phyloP scores from a whole-genome alignment of 1,139 yeast genomes.

The Scheffersomyces parashehatae region DNA sequence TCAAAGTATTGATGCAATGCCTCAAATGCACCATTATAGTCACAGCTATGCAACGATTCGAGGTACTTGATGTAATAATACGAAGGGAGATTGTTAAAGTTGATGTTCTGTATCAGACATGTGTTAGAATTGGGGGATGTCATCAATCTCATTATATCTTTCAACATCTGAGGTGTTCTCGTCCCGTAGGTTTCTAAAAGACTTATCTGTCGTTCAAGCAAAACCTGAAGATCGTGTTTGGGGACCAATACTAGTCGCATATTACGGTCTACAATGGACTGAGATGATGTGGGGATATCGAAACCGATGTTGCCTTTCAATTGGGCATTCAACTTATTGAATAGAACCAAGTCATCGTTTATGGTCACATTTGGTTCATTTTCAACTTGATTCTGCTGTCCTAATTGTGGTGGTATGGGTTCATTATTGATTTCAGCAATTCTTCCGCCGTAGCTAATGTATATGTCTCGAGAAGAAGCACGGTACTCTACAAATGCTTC shows the following conservation, averaged over 20 bases:
- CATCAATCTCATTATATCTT: slow-evolving; percentile 47
- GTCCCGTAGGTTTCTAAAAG: slow-evolving; percentile 56
- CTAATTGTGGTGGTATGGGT: not conserved
- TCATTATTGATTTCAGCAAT: slow-evolving; percentile 4
- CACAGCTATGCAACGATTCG: slow-evolving; percentile 59
- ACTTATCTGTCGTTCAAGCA: slow-evolving; percentile 59
- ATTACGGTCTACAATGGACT: slow-evolving; percentile 11
- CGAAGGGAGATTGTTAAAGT: slow-evolving; percentile 55
- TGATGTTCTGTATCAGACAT: slow-evolving; percentile 44
- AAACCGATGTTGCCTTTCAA: slow-evolving; percentile 21
- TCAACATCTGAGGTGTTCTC: slow-evolving; percentile 48
- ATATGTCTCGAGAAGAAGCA: slow-evolving; percentile 29
- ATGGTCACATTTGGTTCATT: slow-evolving; percentile 8
- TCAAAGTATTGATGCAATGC: slow-evolving; percentile 82
- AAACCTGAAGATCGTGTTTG: slow-evolving; percentile 50
- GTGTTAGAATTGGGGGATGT: slow-evolving; percentile 42
- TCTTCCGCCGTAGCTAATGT: slow-evolving; percentile 21
- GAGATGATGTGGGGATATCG: slow-evolving; percentile 14
- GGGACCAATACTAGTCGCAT: slow-evolving; percentile 39
- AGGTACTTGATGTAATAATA: slow-evolving; percentile 66
- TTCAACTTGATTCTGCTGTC: slow-evolving; percentile 1
- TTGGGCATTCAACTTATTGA: slow-evolving; percentile 19
- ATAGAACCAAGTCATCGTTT: slow-evolving; percentile 19
- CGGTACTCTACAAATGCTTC: slow-evolving; percentile 54
- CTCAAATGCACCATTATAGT: slow-evolving; percentile 74